These are phyloP conservation scores for Zalaria sp. DNA, from an alignment of 2,329 filamentous ascomycete genomes.

Conservation along the genomic window DNA sequence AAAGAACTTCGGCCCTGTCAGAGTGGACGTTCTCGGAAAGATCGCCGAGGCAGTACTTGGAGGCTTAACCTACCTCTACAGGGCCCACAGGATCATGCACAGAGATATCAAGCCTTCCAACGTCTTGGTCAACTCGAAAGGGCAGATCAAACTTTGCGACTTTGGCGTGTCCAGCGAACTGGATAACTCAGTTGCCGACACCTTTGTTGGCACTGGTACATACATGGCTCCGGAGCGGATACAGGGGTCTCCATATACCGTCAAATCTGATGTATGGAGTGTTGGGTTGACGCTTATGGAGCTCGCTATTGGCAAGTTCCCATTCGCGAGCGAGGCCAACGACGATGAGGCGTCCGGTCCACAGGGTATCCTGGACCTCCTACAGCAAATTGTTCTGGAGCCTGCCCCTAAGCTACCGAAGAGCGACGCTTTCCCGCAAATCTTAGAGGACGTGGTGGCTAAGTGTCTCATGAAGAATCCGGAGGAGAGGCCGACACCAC, in stretches of 20 bases:
- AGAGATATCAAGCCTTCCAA: constrained; percentile 98
- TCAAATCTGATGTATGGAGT: constrained; percentile 98
- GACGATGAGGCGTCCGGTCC: constrained; percentile 56
- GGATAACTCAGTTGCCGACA: constrained; percentile 95
- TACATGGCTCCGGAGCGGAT: constrained; percentile 99
- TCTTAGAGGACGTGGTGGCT: constrained; percentile 92
- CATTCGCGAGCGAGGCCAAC: constrained; percentile 76
- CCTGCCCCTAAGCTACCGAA: constrained; percentile 86
- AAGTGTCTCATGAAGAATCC: constrained; percentile 89
- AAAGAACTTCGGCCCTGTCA: constrained; percentile 84
- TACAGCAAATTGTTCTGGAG: constrained; percentile 96
- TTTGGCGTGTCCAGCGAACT: constrained; percentile 98
- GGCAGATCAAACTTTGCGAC: constrained; percentile 93
- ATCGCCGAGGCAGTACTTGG: constrained; percentile 92
- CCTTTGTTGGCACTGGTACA: constrained; percentile 94
- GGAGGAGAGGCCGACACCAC: constrained; percentile 76
- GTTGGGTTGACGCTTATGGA: constrained; percentile 94
- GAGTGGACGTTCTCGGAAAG: constrained; percentile 92
- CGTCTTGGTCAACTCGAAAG: constrained; percentile 86
- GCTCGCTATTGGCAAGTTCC: constrained; percentile 91
- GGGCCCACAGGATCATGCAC: constrained; percentile 95
- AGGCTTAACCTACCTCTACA: constrained; percentile 88
- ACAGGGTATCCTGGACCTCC: constrained; percentile 84
- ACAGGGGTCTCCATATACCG: constrained; percentile 90
- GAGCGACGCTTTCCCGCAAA: constrained; percentile 91